Percentiles rank a stretch among this genome's conserved stretches.
Conservation (phyloP, 306 rosid genomes). For the Quillaja saponaria region DNA sequence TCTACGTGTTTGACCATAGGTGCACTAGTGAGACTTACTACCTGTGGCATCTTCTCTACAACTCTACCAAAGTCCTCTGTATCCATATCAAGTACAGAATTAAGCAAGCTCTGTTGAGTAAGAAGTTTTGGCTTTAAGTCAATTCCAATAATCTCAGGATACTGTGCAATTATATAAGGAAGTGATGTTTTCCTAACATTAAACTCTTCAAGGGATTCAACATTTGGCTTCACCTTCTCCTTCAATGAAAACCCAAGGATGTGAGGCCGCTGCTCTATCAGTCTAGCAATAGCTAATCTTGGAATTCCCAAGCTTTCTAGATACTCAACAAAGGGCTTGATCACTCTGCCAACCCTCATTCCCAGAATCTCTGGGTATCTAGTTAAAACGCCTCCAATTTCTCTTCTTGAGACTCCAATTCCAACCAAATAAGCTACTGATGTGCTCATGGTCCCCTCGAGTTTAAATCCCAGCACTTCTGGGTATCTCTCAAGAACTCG, state of each 20-base stretch:
- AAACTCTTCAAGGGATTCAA: conserved; percentile 74
- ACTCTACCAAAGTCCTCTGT: conserved; percentile 71
- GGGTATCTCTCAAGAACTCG: conserved; percentile 91
- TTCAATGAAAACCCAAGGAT: conserved; percentile 82
- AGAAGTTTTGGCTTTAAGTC: conserved; percentile 70
- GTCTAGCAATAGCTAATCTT: conserved; percentile 78
- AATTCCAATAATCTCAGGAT: conserved; percentile 81
- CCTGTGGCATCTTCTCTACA: conserved; percentile 94
- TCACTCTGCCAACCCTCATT: conserved; percentile 86
- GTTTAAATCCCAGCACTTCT: conserved; percentile 86
- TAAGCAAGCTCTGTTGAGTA: conserved; percentile 58
- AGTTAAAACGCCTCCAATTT: conserved; percentile 81
- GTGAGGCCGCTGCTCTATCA: conserved; percentile 83
- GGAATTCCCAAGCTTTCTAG: conserved; percentile 85
- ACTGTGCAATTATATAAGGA: conserved; percentile 77
- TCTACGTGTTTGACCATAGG: conserved; percentile 76
- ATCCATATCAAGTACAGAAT: conserved; percentile 57
- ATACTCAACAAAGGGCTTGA: conserved; percentile 92
- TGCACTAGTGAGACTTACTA: conserved; percentile 66
- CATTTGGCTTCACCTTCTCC: conserved; percentile 77
- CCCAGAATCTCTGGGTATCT: conserved; percentile 88
- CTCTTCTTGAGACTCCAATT: conserved; percentile 86
- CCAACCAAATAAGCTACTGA: conserved; percentile 92
- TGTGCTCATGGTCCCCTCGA: conserved; percentile 99
- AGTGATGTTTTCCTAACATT: conserved; percentile 56